These are phyloP conservation scores for Syzygium syzygioides DNA, from an alignment of 441 rosid genomes.

Conservation along the genomic window DNA sequence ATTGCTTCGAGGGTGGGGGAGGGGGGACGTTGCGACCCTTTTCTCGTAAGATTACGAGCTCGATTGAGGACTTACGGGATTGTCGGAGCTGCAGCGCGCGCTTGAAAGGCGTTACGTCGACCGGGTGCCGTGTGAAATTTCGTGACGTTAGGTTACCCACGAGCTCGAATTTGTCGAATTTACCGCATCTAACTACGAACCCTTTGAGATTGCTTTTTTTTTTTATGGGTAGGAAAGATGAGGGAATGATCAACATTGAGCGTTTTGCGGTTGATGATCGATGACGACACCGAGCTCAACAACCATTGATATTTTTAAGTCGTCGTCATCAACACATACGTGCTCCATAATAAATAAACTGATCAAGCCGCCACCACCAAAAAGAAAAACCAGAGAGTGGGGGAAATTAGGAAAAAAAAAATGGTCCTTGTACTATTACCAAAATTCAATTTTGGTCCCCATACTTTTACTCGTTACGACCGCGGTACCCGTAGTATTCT, in stretches of 20 bases:
- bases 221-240: not conserved
- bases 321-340: not conserved
- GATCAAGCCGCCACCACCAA: not conserved
- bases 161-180: not conserved
- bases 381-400: not conserved
- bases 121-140: fast-evolving
- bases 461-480: not conserved
- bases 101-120: not conserved
- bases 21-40: no score
- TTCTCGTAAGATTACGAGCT: not conserved
- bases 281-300: not conserved
- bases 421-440: not conserved
- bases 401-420: not conserved
- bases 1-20: no score
- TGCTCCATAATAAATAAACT: not conserved
- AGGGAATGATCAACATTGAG: not conserved
- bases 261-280: not conserved
- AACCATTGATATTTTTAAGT: not conserved
- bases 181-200: not conserved
- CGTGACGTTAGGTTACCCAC: fast-evolving
- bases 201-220: not conserved
- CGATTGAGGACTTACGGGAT: not conserved
- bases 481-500: not conserved
- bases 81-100: not conserved
- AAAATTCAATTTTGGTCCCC: not conserved